Evolutionary conservation across 78 protist genomes (phyloP), one percentile per base, ranked within the genome.

Genomic region (Chrysochromulina parva): DNA sequence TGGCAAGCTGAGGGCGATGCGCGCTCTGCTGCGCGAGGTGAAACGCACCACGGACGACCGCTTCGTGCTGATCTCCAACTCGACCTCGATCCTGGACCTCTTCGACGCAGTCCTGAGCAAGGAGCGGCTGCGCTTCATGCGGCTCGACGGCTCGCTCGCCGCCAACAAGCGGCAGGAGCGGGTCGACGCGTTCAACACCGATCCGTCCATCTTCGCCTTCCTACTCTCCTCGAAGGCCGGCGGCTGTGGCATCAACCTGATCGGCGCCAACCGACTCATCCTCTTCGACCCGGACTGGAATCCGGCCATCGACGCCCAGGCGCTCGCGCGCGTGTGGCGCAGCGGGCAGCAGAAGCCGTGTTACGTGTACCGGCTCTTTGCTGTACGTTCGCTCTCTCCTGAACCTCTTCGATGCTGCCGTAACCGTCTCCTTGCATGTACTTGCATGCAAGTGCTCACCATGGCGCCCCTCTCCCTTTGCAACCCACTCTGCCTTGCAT

Each of bases 171-270:
- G 62, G 24, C 62, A 58, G 62, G 62, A 7, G 62, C 62, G 48
- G 17, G 97, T 97, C 54, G 94, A 97, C 73, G 5, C 1, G 6
- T 97, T 96, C 94, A 97, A 97, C 88, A 55, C 69, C 59, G 47
- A 71, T 13, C 2, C n/a, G 28, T 28, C 89, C 26, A 87, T 87
- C 55, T 92, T 52, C 52, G 48, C 86, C 59, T 98, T 98, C 88
- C 92, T 98, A 54, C 88, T 98, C 47, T 92, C 96, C 74, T 62
- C 95, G 47, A 95, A 95, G 71, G 98, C 91, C 10, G 99, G 99
- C 60, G 99, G 99, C 71, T 78, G 81, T 74, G 99, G 99, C 50
- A 69, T 97, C 58, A 98, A 98, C 93, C 93, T 98, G 38, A 94
- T 97, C 88, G 99, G 99, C 28, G 99, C 97, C 16, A 96, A 88